Evolutionary conservation across 495 filamentous ascomycete species (phyloP).

Genomic region (Oidiodendron maius): DNA sequence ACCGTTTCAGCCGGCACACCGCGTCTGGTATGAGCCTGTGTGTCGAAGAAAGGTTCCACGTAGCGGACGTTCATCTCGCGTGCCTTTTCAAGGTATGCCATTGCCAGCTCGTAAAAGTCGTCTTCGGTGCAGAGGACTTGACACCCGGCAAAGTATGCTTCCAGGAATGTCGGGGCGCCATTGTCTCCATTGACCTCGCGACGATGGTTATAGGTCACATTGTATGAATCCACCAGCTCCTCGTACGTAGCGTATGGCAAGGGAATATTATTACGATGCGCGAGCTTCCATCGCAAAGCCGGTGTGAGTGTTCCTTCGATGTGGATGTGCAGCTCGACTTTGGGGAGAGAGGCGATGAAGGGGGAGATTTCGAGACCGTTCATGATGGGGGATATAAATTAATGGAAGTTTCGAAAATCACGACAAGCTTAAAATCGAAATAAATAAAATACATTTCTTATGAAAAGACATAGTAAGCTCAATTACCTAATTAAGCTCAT

Average conservation of each 20-base stretch:
- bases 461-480: too few relatives aligned
- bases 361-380: too few relatives aligned
- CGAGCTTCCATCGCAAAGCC: conserved; percentile 59
- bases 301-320: conserved; percentile 68
- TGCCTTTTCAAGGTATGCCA: conserved; percentile 60
- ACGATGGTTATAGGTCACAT: conserved; percentile 1
- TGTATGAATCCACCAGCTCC: conserved; percentile 5
- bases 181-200: conserved; percentile 5
- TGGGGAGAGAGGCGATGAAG: conserved; percentile 44
- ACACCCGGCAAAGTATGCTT: conserved; percentile 73
- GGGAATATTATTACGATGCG: conserved; percentile 51
- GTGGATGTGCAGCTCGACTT: conserved; percentile 75
- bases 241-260: conserved; percentile 30
- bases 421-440: too few relatives aligned
- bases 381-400: too few relatives aligned
- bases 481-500: too few relatives aligned
- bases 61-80: conserved; percentile 58
- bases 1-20: conserved; percentile 54
- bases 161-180: conserved; percentile 41
- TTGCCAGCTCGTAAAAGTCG: conserved; percentile 68
- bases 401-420: too few relatives aligned
- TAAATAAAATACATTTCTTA: too few relatives aligned
- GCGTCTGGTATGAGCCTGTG: conserved; percentile 60
- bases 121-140: conserved; percentile 46
- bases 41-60: conserved; percentile 73